Evolutionary conservation across 179 eudicot species (phyloP).

Genomic region (Amaranthus tricolor): DNA sequence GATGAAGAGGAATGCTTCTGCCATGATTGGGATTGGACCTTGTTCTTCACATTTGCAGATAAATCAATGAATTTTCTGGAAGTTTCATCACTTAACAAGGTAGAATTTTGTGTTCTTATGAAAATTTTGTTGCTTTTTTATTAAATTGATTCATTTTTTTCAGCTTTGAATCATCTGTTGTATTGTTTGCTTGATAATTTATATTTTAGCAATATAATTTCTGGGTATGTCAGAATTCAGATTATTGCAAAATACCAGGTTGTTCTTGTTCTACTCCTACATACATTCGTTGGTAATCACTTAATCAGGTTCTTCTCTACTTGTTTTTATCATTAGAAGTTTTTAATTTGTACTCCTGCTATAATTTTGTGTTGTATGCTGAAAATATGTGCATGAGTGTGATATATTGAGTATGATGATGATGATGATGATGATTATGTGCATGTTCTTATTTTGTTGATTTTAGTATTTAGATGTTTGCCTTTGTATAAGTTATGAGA

Average conservation of each 20-base stretch:
- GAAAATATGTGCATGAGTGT: no score
- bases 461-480: not conserved
- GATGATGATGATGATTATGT: no score
- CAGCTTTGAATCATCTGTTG: not conserved
- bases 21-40: conserved; percentile 19
- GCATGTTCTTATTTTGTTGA: no score
- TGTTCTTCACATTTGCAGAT: conserved; percentile 17
- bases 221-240: not conserved
- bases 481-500: not conserved
- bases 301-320: no score
- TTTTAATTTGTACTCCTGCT: not conserved
- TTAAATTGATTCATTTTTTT: not conserved
- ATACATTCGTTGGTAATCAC: no score
- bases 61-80: conserved; percentile 19
- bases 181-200: not conserved
- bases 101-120: conserved; percentile 17
- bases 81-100: conserved; percentile 34
- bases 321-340: not conserved
- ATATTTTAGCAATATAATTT: conserved; percentile 25
- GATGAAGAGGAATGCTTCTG: conserved; percentile 10
- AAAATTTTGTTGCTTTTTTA: not conserved
- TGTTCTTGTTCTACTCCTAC: no score
- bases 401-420: no score
- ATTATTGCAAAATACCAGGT: no score
- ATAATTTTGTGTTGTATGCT: not conserved